phyloP scores from a whole-genome alignment of 2,329 filamentous ascomycete genomes.

The Aspergillus sp. region DNA sequence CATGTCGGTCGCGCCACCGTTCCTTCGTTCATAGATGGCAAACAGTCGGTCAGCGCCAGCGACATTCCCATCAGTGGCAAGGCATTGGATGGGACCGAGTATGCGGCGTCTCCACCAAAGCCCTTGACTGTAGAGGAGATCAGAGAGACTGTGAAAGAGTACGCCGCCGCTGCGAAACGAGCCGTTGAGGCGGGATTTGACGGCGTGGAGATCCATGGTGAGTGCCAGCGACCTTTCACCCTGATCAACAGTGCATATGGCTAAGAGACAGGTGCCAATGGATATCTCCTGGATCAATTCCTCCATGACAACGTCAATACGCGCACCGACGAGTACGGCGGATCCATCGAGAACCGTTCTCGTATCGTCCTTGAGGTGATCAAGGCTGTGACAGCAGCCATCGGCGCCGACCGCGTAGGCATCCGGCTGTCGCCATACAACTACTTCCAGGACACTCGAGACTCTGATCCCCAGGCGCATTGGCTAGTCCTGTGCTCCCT shows the following conservation, averaged over 20 bases:
- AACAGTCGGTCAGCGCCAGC: constrained; percentile 23
- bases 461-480: constrained; percentile 45
- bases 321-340: constrained; percentile 51
- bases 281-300: constrained; percentile 67
- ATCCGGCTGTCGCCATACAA: constrained; percentile 63
- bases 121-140: constrained; percentile 42
- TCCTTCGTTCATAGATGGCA: constrained; percentile 37
- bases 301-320: constrained; percentile 58
- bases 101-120: constrained; percentile 27
- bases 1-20: constrained; percentile 39
- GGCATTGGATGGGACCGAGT: constrained; percentile 36
- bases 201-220: constrained; percentile 48
- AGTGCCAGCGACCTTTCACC: not conserved
- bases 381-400: constrained; percentile 48
- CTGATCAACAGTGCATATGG: constrained; percentile 25
- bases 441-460: constrained; percentile 55
- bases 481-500: constrained; percentile 47
- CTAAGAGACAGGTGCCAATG: constrained; percentile 59
- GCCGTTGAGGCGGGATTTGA: constrained; percentile 51
- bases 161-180: constrained; percentile 43
- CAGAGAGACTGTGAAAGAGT: constrained; percentile 36
- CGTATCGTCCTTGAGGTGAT: constrained; percentile 55
- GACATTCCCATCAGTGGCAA: constrained; percentile 38
- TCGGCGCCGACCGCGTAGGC: constrained; percentile 49
- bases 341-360: constrained; percentile 50